phyloP scores from a whole-genome alignment of 2,329 filamentous ascomycete species.

The Westerdykella aurantiaca region DNA sequence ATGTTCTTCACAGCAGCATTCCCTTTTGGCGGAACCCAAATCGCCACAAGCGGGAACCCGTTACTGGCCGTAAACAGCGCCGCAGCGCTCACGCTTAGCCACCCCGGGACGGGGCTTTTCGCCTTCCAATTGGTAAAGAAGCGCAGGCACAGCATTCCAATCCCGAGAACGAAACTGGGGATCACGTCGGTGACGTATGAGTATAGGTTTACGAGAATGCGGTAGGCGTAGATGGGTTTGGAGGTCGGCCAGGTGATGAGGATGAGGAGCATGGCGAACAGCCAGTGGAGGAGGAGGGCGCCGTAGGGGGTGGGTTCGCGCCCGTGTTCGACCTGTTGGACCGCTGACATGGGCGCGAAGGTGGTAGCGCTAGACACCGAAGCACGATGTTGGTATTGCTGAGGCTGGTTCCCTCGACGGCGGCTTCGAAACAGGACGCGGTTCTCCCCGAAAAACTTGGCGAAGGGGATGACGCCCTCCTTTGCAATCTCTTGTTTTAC shows the following conservation, averaged over 20 bases:
- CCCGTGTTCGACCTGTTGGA: too few species aligned
- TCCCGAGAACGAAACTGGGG: conserved; percentile 8
- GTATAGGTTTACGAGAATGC: conserved; percentile 10
- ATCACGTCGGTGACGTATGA: conserved; percentile 10
- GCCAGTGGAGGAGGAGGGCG: conserved; percentile 16
- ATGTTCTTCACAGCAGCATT: background rate
- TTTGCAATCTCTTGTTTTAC: conserved; percentile 53
- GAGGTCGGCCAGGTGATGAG: conserved; percentile 6
- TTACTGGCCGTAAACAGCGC: conserved; percentile 5
- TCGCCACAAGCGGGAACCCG: conserved; percentile 10
- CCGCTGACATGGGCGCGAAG: conserved; percentile 1
- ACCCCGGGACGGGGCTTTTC: conserved; percentile 7
- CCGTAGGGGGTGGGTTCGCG: conserved; percentile 12
- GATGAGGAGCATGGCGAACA: conserved; percentile 13
- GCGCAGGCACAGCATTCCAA: conserved; percentile 12
- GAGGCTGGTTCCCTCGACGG: background rate
- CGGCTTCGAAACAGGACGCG: conserved; percentile 6
- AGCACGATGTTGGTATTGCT: background rate
- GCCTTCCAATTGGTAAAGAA: conserved; percentile 7
- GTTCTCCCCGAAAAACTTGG: conserved; percentile 17
- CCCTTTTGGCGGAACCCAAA: conserved; percentile 10
- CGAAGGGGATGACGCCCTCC: conserved; percentile 13
- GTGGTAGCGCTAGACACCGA: background rate
- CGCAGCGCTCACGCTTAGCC: conserved; percentile 8
- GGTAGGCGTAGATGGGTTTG: conserved; percentile 11